Base-by-base conservation (phyloP, 2,329 filamentous ascomycete genomes). In the Cladosporium sp. region DNA sequence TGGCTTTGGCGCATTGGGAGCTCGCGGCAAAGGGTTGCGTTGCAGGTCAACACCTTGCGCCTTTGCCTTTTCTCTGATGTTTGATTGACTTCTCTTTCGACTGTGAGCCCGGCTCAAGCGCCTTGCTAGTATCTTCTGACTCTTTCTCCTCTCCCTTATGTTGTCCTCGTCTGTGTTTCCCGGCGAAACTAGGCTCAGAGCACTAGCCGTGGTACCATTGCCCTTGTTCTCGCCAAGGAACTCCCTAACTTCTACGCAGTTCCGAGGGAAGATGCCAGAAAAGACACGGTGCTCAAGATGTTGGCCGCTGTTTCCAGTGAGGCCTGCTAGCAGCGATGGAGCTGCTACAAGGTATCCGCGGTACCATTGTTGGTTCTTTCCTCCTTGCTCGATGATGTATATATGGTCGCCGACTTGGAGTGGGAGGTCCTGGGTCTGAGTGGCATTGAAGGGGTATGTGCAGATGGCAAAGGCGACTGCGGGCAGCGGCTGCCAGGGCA, bases 391-490 rank as follows among this genome's bases (percentile, higher is more conserved):
- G 76, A 99, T 97, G 71, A 99, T 96, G 81, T 99, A 99, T 70
- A 99, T 85, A 81, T 99, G 95, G 85, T 99, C 95, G 78, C 95
- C 95, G 70, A 99, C 92, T 80, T 99, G 93, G 77, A 99, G 90
- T 11, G 96, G 95, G 24, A 99, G 88, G 80, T 99, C 95, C 78
- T 93, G 92, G 64, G 93, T 88, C 71, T 90, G 90, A 67, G 91
- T 90, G 68, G 95, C 92, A 73, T 91, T 86, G 81, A 99, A 99
- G 44, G 95, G 95, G 79, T 93, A 96, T 72, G 90, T 93, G 84
- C 94, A 95, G 80, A 99, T 92, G 74, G 94, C 96, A 84, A 98
- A 99, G 77, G 93, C 95, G 83, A 99, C 97, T 75, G 92, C 92
- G 80, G 93, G 92, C 79, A 99, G 87, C 76, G 95, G 94, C 86